A percentile compares a stretch with the other conserved stretches of the same genome.
Evolutionary conservation across 1,284 basidiomycete genomes (phyloP).

Genomic region (Pseudozyma hubeiensis): DNA sequence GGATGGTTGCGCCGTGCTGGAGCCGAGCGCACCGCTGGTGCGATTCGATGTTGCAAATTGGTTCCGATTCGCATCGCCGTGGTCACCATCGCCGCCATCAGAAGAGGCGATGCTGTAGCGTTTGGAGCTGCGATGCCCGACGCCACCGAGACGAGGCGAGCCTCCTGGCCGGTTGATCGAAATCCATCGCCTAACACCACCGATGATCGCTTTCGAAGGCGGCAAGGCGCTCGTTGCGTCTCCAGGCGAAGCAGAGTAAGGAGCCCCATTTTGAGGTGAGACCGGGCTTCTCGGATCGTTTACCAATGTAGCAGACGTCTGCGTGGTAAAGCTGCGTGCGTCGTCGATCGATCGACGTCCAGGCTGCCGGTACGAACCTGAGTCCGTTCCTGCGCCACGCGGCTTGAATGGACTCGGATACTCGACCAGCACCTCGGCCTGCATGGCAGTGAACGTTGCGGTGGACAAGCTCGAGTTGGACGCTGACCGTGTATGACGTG

Average conservation of each 20-base stretch:
- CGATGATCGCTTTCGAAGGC: constrained; percentile 54
- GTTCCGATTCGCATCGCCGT: constrained; percentile 7
- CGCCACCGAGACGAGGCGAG: constrained; percentile 15
- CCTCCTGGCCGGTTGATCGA: constrained; percentile 49
- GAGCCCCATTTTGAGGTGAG: constrained; percentile 18
- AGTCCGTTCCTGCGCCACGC: constrained; percentile 18
- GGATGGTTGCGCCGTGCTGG: background rate
- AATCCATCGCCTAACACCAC: constrained; percentile 60
- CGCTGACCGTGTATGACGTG: constrained; percentile 27
- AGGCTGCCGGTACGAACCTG: constrained; percentile 16
- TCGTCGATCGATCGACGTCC: constrained; percentile 26
- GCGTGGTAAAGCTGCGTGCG: constrained; percentile 21
- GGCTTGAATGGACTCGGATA: constrained; percentile 52
- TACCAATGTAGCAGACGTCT: constrained; percentile 22
- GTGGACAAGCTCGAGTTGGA: constrained; percentile 39
- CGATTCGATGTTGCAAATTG: constrained; percentile 11
- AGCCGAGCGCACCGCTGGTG: background rate
- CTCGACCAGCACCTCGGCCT: constrained; percentile 28
- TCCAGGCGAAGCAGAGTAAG: constrained; percentile 11
- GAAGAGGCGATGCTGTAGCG: constrained; percentile 34
- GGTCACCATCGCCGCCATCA: constrained; percentile 20
- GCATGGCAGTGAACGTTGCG: constrained; percentile 16
- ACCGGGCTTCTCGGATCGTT: constrained; percentile 28
- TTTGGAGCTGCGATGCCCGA: constrained; percentile 15
- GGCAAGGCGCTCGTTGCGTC: constrained; percentile 12